These are phyloP conservation scores for Coemansia sp. DNA, from an alignment of 192 early-diverging fungal species.

Conservation along the genomic window DNA sequence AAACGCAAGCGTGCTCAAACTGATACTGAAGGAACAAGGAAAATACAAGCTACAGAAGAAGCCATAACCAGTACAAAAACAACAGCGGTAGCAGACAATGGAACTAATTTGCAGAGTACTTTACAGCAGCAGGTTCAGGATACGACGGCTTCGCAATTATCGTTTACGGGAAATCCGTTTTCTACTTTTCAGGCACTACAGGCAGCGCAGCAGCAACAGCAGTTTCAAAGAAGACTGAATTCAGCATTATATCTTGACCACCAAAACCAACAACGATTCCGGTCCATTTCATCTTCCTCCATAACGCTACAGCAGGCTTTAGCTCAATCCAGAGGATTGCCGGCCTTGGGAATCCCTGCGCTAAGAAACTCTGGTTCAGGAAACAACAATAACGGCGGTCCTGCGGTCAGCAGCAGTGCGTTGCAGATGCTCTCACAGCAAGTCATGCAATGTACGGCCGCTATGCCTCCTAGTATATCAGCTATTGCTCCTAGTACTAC, in stretches of 20 bases:
- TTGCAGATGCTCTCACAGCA: slow-evolving; percentile 9
- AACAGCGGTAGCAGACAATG: too few species aligned
- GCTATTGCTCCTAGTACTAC: neutral
- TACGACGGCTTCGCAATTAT: neutral
- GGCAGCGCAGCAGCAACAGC: slow-evolving; percentile 6
- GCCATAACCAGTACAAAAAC: too few species aligned
- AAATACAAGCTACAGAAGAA: too few species aligned
- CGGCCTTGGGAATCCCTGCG: neutral
- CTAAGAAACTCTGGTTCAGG: too few species aligned
- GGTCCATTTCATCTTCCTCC: slow-evolving; percentile 8
- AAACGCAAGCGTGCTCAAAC: too few species aligned
- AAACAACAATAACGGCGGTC: neutral
- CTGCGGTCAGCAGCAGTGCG: neutral
- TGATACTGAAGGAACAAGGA: too few species aligned
- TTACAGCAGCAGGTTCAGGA: slow-evolving; percentile 1
- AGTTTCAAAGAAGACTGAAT: slow-evolving; percentile 2
- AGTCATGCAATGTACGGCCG: slow-evolving; percentile 4
- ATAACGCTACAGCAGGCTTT: slow-evolving; percentile 7
- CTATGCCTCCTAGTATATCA: too few species aligned
- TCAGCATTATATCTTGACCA: slow-evolving; percentile 6
- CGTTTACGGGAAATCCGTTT: too few species aligned
- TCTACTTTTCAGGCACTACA: slow-evolving; percentile 6
- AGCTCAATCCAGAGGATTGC: neutral
- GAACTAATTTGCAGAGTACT: too few species aligned
- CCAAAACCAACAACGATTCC: slow-evolving; percentile 11